Evolutionary conservation across 176 grass and related monocot species (phyloP), one percentile per base, ranked within the genome.

Genomic region (Chloris gayana): DNA sequence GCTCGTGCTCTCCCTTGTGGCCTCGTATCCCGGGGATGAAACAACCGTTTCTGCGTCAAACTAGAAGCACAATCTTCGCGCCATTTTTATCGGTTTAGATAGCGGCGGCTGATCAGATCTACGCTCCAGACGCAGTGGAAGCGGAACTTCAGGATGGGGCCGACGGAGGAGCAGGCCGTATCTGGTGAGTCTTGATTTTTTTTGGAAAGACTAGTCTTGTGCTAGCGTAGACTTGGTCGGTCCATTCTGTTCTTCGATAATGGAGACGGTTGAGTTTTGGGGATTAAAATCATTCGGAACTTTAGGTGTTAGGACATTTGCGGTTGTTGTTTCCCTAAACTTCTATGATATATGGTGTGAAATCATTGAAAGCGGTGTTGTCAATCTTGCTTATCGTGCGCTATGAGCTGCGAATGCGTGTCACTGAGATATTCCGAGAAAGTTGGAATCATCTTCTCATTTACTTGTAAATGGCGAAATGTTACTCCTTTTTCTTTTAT

Each of bases 101-200:
- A 84, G 41, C 75, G 61, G 78, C 60, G 38, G 70, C 65, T 42
- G 74, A n/a, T 34, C 83, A 85, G 87, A 85, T 89, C 87, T 80
- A 57, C 64, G 25, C 70, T 17, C 3, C 64, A 9, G 46, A 31
- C 22, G 18, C 13, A n/a, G 27, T 24, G 59, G 81, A 32, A 6
- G 14, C 32, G 33, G 25, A 69, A 72, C 72, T 35, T 72, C 51
- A 30, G 53, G 59, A 97, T 97, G 93, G 90, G 58, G 22, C 53
- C 49, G 27, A 51, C 76, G 47, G 88, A 91, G 67, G 88, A 85
- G 63, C 85, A 76, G 53, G 60, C 50, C 49, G 15, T 93, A 17
- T 97, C 75, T 29, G 93, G 93, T 97, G 71, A 80, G 47, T 56
- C 9, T 12, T 70, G 59, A 47, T 25, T 30, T 13, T 22, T 30